A percentile compares a stretch with the other conserved stretches of the same genome.
Conservation (phyloP, 176 grass and related monocot genomes). For the Elymus sibiricus region DNA sequence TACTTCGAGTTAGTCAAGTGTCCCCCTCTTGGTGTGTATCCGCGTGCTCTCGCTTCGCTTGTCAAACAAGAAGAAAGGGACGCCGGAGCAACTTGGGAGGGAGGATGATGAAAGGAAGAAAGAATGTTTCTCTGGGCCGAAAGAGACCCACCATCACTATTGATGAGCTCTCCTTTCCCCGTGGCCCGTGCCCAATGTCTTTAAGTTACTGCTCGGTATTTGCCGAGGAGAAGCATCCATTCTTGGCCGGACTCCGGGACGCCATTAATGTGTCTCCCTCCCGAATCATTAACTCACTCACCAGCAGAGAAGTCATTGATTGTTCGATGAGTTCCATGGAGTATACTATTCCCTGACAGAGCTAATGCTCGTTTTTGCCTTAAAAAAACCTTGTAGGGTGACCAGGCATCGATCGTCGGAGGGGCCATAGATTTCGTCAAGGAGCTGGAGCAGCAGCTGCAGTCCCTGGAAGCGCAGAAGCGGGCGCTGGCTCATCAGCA, state of each 20-base stretch:
- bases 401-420: slow-evolving; percentile 94
- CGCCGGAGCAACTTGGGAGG: slow-evolving; percentile 13
- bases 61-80: slow-evolving; percentile 34
- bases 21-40: neutral
- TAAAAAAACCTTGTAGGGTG: slow-evolving; percentile 54
- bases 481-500: slow-evolving; percentile 27
- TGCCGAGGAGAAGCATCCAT: neutral
- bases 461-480: slow-evolving; percentile 83
- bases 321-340: neutral
- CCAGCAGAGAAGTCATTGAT: neutral
- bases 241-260: slow-evolving; percentile 4
- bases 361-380: slow-evolving; percentile 4
- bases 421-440: slow-evolving; percentile 95
- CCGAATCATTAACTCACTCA: neutral
- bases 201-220: neutral
- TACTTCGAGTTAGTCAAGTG: slow-evolving; percentile 1
- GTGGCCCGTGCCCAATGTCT: neutral
- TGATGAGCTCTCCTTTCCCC: neutral
- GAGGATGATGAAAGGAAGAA: neutral
- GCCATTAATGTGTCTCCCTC: slow-evolving; percentile 48
- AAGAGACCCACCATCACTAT: slow-evolving; percentile 26
- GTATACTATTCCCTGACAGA: slow-evolving; percentile 8
- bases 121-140: slow-evolving; percentile 16
- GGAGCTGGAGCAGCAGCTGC: slow-evolving; percentile 89
- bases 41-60: neutral